These are phyloP conservation scores for Beauveria bassiana DNA, from an alignment of 2,329 filamentous ascomycete species.

Conservation along the genomic window DNA sequence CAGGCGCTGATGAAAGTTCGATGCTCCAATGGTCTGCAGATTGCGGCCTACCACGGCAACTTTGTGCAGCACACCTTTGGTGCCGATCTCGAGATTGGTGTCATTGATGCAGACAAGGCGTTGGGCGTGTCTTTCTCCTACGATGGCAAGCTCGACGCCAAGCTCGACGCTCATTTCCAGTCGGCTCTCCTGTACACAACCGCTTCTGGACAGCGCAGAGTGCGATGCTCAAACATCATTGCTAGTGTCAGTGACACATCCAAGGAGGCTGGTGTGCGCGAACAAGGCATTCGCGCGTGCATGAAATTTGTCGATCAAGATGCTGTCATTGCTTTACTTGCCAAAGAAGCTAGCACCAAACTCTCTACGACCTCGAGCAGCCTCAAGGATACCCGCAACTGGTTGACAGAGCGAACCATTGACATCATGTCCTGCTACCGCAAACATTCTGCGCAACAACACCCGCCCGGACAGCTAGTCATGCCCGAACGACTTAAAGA, in stretches of 20 bases:
- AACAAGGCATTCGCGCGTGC: slow-evolving; percentile 61
- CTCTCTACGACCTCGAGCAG: slow-evolving; percentile 60
- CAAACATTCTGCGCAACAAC: slow-evolving; percentile 79
- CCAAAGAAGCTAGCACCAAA: slow-evolving; percentile 89
- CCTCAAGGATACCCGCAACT: slow-evolving; percentile 77
- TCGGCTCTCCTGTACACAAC: slow-evolving; percentile 92
- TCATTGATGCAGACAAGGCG: slow-evolving; percentile 89
- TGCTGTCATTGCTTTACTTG: slow-evolving; percentile 78
- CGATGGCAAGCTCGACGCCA: slow-evolving; percentile 94
- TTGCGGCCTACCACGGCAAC: slow-evolving; percentile 90
- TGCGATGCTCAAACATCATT: slow-evolving; percentile 88
- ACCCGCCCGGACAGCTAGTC: slow-evolving; percentile 87
- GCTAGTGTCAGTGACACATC: slow-evolving; percentile 74
- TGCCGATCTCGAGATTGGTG: slow-evolving; percentile 87
- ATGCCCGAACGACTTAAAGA: slow-evolving; percentile 95
- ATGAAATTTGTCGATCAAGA: slow-evolving; percentile 97
- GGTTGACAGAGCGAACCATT: slow-evolving; percentile 82
- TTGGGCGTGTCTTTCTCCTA: slow-evolving; percentile 87
- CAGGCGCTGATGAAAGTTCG: slow-evolving; percentile 97
- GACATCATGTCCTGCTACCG: slow-evolving; percentile 88
- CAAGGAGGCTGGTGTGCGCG: slow-evolving; percentile 30
- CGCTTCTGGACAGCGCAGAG: slow-evolving; percentile 76
- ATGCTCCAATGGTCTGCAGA: slow-evolving; percentile 92
- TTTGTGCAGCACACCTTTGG: slow-evolving; percentile 94
- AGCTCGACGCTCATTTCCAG: slow-evolving; percentile 96